Evolutionary conservation across 306 rosid genomes (phyloP), one percentile per base, ranked within the genome.

Genomic region (Ziziphus jujuba): DNA sequence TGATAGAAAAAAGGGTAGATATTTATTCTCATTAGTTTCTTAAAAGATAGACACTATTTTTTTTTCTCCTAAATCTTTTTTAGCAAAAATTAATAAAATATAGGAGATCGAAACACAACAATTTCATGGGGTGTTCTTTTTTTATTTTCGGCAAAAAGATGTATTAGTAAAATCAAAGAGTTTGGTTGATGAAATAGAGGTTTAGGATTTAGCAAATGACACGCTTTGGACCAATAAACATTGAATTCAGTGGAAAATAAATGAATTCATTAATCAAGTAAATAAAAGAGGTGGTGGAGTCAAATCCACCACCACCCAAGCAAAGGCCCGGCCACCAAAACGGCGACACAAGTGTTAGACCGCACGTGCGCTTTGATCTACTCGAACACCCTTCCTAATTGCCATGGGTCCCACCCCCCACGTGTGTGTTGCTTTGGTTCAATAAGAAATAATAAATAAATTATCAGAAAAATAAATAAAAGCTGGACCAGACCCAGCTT

Each of bases 291-390:
- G 11, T 21, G 24, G 10, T 52, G 11, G 57, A 52, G 57, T 38
- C 70, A 66, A 58, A 17, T 21, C 33, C 31, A 59, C 28, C 40
- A 36, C 50, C 65, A 9, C n/a, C 23, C 19, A 22, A 4, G n/a
- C 63, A 65, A 76, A 77, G 75, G 83, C 84, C 56, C 84, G 72
- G 71, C 49, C 91, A 84, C 76, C 83, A 47, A 83, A 80, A 79
- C 74, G 87, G 90, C 82, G 69, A 76, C 81, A 75, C 72, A 54
- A 36, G 21, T 69, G 89, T 79, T 64, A 59, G 53, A 69, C 57
- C 51, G 70, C 87, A 85, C 87, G 90, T 87, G 90, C 76, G 51
- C 56, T 0, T 52, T 35, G 49, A 75, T 52, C 59, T 6, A 51
- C 25, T 61, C 66, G n/a, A 53, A 17, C 3, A 4, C 22, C 48